These are phyloP conservation scores for Vitellaria paradoxa DNA, from an alignment of 179 eudicot species.

Conservation along the genomic window DNA sequence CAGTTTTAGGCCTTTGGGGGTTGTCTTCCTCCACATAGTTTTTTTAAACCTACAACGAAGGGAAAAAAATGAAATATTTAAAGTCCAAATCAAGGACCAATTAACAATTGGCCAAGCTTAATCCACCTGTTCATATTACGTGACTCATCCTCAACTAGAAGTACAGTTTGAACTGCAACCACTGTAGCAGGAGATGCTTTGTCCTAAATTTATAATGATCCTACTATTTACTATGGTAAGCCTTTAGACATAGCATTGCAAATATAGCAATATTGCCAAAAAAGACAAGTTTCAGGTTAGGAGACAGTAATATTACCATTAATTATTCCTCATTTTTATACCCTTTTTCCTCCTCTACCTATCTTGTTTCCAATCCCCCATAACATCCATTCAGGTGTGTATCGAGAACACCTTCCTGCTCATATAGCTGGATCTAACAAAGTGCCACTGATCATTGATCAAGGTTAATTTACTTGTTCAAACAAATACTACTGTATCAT, in stretches of 20 bases:
- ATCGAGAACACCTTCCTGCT: background rate
- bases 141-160: background rate
- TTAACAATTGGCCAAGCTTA: background rate
- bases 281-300: background rate
- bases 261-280: background rate
- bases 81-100: background rate
- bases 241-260: background rate
- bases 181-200: background rate
- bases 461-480: background rate
- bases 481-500: background rate
- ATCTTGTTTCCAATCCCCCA: background rate
- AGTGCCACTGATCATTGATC: background rate
- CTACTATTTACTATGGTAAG: background rate
- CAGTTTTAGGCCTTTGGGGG: conserved; percentile 84
- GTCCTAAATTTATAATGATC: background rate
- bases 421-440: background rate
- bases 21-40: conserved; percentile 84
- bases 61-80: background rate
- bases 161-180: background rate
- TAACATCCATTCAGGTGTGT: background rate
- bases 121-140: too few species aligned
- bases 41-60: conserved; percentile 56
- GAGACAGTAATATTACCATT: background rate
- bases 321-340: background rate
- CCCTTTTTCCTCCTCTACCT: background rate